Evolutionary conservation across 768 basidiomycete genomes (phyloP).

Genomic region (Agrocybe pediades): DNA sequence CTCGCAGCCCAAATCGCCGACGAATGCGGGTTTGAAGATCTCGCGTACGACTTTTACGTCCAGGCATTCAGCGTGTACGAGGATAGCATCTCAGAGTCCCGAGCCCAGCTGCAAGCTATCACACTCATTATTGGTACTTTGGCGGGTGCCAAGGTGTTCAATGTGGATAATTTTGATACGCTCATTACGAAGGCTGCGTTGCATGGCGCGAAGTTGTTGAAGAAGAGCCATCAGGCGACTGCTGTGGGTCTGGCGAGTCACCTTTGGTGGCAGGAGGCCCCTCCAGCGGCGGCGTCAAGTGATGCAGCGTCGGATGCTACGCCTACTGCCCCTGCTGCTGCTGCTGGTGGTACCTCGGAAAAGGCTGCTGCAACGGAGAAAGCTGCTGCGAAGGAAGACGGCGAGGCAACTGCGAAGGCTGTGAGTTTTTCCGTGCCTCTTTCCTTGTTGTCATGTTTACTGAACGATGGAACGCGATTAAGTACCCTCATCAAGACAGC

Average conservation of each 20-base stretch:
- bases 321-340: conserved; percentile 39
- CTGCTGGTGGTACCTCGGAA: conserved; percentile 36
- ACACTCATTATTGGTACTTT: conserved; percentile 92
- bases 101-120: conserved; percentile 97
- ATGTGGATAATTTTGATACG: conserved; percentile 94
- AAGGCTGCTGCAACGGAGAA: conserved; percentile 40
- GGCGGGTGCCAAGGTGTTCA: conserved; percentile 88
- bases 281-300: too few species aligned
- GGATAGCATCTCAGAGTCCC: conserved; percentile 93
- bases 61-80: conserved; percentile 98
- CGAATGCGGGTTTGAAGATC: conserved; percentile 93
- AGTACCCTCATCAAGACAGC: conserved; percentile 92
- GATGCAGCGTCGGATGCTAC: too few species aligned
- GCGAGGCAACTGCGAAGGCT: conserved; percentile 31
- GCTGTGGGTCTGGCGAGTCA: conserved; percentile 96
- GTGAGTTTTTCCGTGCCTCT: conserved; percentile 41
- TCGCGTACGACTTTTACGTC: conserved; percentile 96
- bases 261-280: conserved; percentile 94
- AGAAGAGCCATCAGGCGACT: conserved; percentile 97
- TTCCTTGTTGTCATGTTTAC: neutral
- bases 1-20: conserved; percentile 95
- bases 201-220: conserved; percentile 93
- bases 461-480: conserved; percentile 5
- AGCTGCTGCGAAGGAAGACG: conserved; percentile 38
- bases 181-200: conserved; percentile 98